Evolutionary conservation across 345 rosid species (phyloP).

Genomic region (Capsella bursapastoris): DNA sequence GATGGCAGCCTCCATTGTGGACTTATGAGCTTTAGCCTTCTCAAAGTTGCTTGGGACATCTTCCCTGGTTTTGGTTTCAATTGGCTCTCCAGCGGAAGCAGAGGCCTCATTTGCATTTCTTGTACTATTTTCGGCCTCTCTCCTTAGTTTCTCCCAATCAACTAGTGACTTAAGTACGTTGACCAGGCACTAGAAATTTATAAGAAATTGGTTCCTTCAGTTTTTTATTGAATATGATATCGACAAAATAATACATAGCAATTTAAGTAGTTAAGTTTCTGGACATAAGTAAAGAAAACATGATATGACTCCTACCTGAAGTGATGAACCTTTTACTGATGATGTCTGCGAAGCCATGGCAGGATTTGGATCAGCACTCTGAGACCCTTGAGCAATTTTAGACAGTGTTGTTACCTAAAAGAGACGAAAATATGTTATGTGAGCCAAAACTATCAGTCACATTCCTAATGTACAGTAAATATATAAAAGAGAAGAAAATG

Average conservation of each 20-base stretch:
- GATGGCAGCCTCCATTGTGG: conserved; percentile 89
- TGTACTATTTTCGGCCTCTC: conserved; percentile 42
- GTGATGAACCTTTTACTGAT: no score
- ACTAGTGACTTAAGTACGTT: conserved; percentile 33
- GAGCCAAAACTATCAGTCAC: no score
- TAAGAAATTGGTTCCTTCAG: conserved; percentile 38
- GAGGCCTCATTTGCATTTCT: conserved; percentile 48
- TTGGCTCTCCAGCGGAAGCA: conserved; percentile 50
- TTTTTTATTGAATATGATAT: conserved; percentile 29
- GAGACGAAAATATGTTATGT: no score
- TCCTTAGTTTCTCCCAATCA: no score
- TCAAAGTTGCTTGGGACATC: conserved; percentile 83
- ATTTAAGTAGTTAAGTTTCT: background rate
- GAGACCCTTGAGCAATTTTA: no score
- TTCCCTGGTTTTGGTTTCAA: conserved; percentile 61
- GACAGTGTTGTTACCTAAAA: no score
- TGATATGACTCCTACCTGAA: no score
- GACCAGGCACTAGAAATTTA: conserved; percentile 55
- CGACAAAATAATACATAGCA: conserved; percentile 15
- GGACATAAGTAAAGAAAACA: no score
- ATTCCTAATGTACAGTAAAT: no score
- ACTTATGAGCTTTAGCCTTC: conserved; percentile 96
- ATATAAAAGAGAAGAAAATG: conserved; percentile 20
- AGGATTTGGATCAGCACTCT: no score
- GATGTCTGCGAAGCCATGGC: no score